Percentiles rank a stretch among this genome's conserved stretches.
Evolutionary conservation across 1,139 yeast species (phyloP).

Genomic region (Kazachstania sp.): DNA sequence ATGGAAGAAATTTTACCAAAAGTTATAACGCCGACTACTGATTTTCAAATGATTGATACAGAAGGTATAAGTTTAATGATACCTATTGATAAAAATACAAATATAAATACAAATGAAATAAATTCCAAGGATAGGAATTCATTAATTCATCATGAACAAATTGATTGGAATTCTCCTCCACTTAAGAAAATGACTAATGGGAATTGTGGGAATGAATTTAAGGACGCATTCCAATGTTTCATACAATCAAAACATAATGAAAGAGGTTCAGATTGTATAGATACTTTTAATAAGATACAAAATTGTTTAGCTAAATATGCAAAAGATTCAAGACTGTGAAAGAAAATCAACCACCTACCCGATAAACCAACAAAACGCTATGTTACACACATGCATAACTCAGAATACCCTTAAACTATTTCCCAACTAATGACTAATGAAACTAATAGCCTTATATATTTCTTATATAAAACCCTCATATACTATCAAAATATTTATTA

Average conservation of each 20-base stretch:
- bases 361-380: too few relatives aligned
- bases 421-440: background rate
- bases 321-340: background rate
- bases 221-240: constrained; percentile 90
- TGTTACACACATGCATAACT: too few relatives aligned
- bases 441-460: background rate
- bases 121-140: background rate
- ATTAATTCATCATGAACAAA: constrained; percentile 54
- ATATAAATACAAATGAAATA: background rate
- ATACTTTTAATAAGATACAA: constrained; percentile 87
- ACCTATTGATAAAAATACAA: background rate
- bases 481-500: too few relatives aligned
- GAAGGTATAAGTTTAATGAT: constrained; percentile 1
- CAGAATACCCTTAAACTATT: too few relatives aligned
- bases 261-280: constrained; percentile 92
- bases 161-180: constrained; percentile 99
- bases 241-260: constrained; percentile 93
- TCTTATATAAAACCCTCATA: too few relatives aligned
- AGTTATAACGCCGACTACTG: background rate
- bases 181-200: constrained; percentile 98
- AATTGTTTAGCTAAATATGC: constrained; percentile 61
- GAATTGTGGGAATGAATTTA: constrained; percentile 96
- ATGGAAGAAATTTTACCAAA: background rate
- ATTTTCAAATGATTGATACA: constrained; percentile 1
- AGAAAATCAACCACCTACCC: too few relatives aligned